Evolutionary conservation across 73 alveolate genomes (phyloP).

Genomic region (Diophrys appendiculata): DNA sequence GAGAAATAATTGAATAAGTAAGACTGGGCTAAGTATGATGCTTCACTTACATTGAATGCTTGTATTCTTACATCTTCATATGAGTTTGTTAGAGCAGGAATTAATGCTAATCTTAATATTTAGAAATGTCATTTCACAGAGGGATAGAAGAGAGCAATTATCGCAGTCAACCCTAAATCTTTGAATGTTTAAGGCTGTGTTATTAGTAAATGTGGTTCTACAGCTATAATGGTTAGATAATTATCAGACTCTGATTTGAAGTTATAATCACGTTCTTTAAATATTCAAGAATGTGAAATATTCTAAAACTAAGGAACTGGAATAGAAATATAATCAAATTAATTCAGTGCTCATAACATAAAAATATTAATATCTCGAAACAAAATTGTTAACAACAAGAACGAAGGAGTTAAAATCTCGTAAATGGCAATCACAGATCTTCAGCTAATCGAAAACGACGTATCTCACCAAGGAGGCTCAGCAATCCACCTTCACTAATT

Average conservation of each 20-base stretch:
- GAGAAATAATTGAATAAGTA: not conserved
- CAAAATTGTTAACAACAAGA: constrained; percentile 1
- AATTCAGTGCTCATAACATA: not conserved
- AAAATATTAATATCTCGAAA: not conserved
- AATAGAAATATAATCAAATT: too few species aligned
- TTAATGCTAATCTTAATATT: constrained; percentile 6
- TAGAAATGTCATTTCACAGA: constrained; percentile 25
- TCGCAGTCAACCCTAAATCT: constrained; percentile 23
- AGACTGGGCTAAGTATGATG: constrained; percentile 1
- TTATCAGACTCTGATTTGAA: not conserved
- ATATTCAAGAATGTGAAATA: constrained; percentile 19
- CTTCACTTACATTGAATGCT: constrained; percentile 12
- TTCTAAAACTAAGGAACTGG: constrained; percentile 25
- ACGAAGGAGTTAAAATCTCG: not conserved
- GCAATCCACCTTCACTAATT: not conserved
- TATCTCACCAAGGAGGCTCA: not conserved
- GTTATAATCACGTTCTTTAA: not conserved
- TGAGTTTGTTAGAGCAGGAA: constrained; percentile 31
- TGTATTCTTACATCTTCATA: constrained; percentile 15
- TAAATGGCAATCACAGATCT: not conserved
- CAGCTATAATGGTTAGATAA: not conserved
- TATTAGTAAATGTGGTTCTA: constrained; percentile 8
- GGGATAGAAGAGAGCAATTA: not conserved
- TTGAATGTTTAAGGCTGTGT: not conserved
- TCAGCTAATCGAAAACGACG: not conserved